Evolutionary conservation across 2,329 filamentous ascomycete genomes (phyloP), one percentile per base, ranked within the genome.

Genomic region (Ceratocystis colombiana): DNA sequence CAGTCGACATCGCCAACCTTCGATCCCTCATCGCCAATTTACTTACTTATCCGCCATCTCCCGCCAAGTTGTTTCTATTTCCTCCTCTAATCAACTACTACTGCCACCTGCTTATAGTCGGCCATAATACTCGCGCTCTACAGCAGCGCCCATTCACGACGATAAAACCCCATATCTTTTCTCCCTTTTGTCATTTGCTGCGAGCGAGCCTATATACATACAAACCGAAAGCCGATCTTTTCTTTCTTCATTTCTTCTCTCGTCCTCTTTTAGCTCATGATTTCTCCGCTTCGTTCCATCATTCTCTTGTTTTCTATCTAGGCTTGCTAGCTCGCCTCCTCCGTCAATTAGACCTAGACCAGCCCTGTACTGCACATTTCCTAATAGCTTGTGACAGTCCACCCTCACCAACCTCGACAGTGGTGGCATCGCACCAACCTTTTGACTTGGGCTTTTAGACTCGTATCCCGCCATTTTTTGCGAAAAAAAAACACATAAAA

Each of bases 151-250:
- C 25, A 33, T 59, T 59, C n/a, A 59, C 28, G 28, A 59, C 53
- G 25, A 17, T 30, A 30, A 12, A 12, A 37, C 1, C 12, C 53
- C 28, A 37, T 37, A 59, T 25, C 28, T 33, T 37, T 17, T 48
- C 5, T 53, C 25, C 48, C 12, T 53, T 53, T 12, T 28, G 48
- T 7, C 28, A 5, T 59, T 30, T n/a, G 15, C 53, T 17, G 17
- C 25, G 53, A 59, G n/a, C 53, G 53, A 59, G 53, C 28, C 53
- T 37, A 59, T n/a, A 25, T 55, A 28, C 20, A 59, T 33, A 59
- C 53, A 57, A n/a, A 33, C 53, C 28, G 6, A 6, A 17, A 28
- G 28, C 28, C 28, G 7, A n/a, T 37, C 25, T 37, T 30, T 37
- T 33, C 3, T 64, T 37, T 50, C 8, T 55, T 22, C 8, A 7